Conservation (phyloP, 306 rosid species). For the Canavalia ensiformis region DNA sequence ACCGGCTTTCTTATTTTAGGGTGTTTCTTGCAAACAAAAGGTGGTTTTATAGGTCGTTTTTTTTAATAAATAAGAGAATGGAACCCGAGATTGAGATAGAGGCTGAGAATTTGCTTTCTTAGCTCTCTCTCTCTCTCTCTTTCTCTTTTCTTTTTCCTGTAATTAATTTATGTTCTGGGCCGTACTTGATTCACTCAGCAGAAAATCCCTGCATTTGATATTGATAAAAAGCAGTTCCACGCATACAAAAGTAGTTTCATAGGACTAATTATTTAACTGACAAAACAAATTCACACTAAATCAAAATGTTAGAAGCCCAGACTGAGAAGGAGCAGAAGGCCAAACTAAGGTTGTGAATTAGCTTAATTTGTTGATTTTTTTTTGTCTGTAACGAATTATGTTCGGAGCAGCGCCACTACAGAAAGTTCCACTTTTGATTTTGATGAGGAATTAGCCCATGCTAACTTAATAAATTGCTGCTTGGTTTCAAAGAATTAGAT, state of each 20-base stretch:
- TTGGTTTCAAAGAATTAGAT: neutral
- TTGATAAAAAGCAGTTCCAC: neutral
- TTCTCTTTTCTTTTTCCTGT: neutral
- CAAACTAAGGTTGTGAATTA: constrained; percentile 4
- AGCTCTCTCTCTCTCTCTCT: too few relatives aligned
- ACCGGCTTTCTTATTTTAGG: too few relatives aligned
- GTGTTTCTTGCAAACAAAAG: constrained; percentile 1
- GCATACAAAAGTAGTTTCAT: neutral
- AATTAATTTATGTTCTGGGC: constrained; percentile 34
- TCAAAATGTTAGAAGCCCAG: neutral
- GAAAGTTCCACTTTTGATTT: neutral
- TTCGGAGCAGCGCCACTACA: constrained; percentile 3
- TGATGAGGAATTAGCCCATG: neutral
- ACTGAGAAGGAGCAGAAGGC: neutral
- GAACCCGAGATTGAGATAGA: neutral
- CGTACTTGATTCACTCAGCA: neutral
- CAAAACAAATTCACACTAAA: too few relatives aligned
- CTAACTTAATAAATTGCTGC: neutral
- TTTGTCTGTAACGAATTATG: constrained; percentile 19
- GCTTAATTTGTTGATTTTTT: too few relatives aligned
- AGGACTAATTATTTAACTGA: neutral
- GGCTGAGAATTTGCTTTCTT: neutral
- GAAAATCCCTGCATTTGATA: neutral
- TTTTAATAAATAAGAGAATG: neutral
- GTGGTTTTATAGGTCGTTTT: neutral